phyloP scores from a whole-genome alignment of 331 rosid genomes.

The Saraca asoca region DNA sequence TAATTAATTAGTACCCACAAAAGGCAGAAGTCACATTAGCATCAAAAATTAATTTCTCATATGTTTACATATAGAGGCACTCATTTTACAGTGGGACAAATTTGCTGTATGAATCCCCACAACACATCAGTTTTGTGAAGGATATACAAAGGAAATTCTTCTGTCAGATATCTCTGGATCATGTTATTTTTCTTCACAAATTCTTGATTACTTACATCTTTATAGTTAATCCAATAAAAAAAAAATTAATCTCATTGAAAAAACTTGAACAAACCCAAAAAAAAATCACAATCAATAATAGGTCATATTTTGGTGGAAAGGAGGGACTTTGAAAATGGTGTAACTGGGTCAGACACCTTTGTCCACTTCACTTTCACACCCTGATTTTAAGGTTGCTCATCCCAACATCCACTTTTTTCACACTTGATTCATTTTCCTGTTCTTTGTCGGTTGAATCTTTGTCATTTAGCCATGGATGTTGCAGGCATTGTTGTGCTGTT shows the following conservation, averaged over 20 bases:
- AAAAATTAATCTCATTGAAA: conserved; percentile 43
- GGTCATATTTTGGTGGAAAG: conserved; percentile 28
- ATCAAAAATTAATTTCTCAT: not conserved
- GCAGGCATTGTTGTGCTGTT: conserved; percentile 78
- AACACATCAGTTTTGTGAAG: conserved; percentile 21
- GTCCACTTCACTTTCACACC: conserved; percentile 73
- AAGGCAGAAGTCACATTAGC: not conserved
- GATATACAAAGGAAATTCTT: conserved; percentile 35
- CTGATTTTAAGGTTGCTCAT: conserved; percentile 71
- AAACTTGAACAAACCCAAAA: conserved; percentile 43
- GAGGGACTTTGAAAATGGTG: conserved; percentile 30
- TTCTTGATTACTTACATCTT: conserved; percentile 62
- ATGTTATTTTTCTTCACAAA: conserved; percentile 41
- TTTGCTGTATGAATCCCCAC: conserved; percentile 21
- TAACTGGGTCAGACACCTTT: conserved; percentile 24
- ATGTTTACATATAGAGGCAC: not conserved
- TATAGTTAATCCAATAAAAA: conserved; percentile 45
- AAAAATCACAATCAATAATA: conserved; percentile 43
- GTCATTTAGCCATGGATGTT: conserved; percentile 74
- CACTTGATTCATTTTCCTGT: conserved; percentile 40
- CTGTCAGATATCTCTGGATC: conserved; percentile 39
- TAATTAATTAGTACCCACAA: not conserved
- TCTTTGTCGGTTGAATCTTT: conserved; percentile 46
- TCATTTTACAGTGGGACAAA: not conserved
- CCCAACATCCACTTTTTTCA: conserved; percentile 63